Conservation (phyloP, 257 asterid species). For the Solanum piurae region DNA sequence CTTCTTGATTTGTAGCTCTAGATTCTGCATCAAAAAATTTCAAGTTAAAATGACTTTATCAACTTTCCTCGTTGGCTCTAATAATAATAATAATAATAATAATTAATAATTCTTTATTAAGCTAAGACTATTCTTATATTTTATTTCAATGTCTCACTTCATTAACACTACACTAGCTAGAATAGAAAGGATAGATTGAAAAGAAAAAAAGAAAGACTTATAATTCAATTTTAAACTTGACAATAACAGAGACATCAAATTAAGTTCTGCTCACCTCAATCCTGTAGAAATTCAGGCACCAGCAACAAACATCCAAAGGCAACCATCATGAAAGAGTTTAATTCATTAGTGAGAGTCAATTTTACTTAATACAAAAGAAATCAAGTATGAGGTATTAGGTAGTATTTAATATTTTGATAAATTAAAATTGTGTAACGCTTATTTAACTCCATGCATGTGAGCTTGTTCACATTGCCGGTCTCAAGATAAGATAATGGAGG, state of each 20-base stretch:
- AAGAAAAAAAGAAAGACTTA: too few relatives aligned
- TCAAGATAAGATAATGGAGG: too few relatives aligned
- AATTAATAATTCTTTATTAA: not conserved
- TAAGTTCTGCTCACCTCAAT: not conserved
- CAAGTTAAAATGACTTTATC: too few relatives aligned
- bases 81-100: not conserved
- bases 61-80: not conserved
- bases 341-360: not conserved
- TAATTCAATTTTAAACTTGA: too few relatives aligned
- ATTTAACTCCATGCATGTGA: accelerated
- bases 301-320: not conserved
- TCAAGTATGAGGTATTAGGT: not conserved
- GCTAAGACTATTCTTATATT: not conserved
- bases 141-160: not conserved
- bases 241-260: not conserved
- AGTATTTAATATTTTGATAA: not conserved
- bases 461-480: not conserved
- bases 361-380: not conserved
- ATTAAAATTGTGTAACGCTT: not conserved
- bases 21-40: too few relatives aligned
- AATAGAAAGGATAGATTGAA: not conserved
- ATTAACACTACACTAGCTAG: not conserved
- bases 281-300: not conserved
- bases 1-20: too few relatives aligned
- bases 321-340: not conserved